A percentile compares a stretch with the other conserved stretches of the same genome.
Evolutionary conservation across 768 basidiomycete genomes (phyloP).

Genomic region (Exidia glandulosa): DNA sequence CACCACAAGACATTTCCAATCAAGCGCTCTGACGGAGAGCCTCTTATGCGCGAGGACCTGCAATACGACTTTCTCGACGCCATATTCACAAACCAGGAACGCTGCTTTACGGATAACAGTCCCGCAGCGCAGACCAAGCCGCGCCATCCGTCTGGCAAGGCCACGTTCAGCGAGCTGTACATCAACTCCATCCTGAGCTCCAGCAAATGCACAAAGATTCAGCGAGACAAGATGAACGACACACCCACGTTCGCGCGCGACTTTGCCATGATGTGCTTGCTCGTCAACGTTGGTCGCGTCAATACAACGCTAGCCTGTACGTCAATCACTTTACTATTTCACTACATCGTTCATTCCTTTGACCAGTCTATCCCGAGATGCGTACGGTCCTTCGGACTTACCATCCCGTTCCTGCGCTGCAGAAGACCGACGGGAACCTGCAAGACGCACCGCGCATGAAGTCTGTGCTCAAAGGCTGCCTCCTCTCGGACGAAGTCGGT

Average conservation of each 20-base stretch:
- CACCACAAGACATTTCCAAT: not conserved
- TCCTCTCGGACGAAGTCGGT: constrained; percentile 39
- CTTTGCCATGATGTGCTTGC: constrained; percentile 62
- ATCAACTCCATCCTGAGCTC: constrained; percentile 69
- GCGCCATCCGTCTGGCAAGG: constrained; percentile 26
- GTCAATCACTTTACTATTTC: constrained; percentile 37
- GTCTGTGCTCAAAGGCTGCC: constrained; percentile 53
- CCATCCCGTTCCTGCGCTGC: constrained; percentile 64
- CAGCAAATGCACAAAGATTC: constrained; percentile 54
- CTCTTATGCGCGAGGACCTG: constrained; percentile 54
- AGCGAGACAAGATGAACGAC: constrained; percentile 62
- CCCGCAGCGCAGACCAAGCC: constrained; percentile 40
- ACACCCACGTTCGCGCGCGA: constrained; percentile 50
- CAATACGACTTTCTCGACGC: constrained; percentile 72
- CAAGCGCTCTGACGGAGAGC: constrained; percentile 41
- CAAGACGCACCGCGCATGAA: constrained; percentile 76
- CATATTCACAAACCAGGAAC: constrained; percentile 62
- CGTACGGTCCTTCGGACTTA: constrained; percentile 66
- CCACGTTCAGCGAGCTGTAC: constrained; percentile 77
- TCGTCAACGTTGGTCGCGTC: constrained; percentile 71
- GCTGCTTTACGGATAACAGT: constrained; percentile 45
- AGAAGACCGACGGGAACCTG: constrained; percentile 56
- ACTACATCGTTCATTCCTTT: not conserved
- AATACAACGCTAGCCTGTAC: constrained; percentile 78
- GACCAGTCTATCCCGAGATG: constrained; percentile 68